Percentiles rank a stretch among this genome's conserved stretches.
Conservation (phyloP, 495 filamentous ascomycete genomes). For the Hypoxylon rickii region DNA sequence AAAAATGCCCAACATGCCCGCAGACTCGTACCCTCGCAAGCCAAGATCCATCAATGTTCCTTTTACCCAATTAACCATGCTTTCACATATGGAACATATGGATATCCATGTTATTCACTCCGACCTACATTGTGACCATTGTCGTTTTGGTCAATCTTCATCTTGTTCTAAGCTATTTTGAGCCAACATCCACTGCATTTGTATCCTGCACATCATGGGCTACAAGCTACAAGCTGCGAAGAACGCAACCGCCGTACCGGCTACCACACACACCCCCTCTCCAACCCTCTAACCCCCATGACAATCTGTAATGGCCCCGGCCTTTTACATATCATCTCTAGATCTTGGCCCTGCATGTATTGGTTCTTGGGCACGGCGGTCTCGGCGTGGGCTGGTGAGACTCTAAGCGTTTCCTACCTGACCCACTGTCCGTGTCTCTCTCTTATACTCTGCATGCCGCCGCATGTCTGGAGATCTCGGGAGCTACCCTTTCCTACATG, state of each 20-base stretch:
- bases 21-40: conserved; percentile 3
- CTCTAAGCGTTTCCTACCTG: conserved; percentile 35
- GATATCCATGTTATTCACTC: too few relatives aligned
- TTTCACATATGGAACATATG: conserved; percentile 26
- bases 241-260: conserved; percentile 19
- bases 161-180: conserved; percentile 22
- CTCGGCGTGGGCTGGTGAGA: conserved; percentile 36
- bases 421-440: conserved; percentile 43
- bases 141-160: conserved; percentile 17
- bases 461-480: conserved; percentile 28
- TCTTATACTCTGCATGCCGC: conserved; percentile 47
- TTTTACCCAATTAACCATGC: conserved; percentile 29
- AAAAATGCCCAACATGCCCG: conserved; percentile 24
- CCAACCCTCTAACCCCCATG: too few relatives aligned
- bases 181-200: conserved; percentile 15
- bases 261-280: conserved; percentile 10
- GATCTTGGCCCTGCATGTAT: conserved; percentile 31
- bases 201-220: conserved; percentile 39
- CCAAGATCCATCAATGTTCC: conserved; percentile 10
- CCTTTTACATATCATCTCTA: conserved; percentile 15
- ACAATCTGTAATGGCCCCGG: too few relatives aligned
- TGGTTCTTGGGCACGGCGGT: conserved; percentile 31
- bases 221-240: too few relatives aligned
- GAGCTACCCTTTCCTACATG: conserved; percentile 42
- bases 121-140: conserved; percentile 14